Percentiles rank a stretch among this genome's conserved stretches.
Conservation (phyloP, 306 rosid genomes). For the Mucuna pruriens region DNA sequence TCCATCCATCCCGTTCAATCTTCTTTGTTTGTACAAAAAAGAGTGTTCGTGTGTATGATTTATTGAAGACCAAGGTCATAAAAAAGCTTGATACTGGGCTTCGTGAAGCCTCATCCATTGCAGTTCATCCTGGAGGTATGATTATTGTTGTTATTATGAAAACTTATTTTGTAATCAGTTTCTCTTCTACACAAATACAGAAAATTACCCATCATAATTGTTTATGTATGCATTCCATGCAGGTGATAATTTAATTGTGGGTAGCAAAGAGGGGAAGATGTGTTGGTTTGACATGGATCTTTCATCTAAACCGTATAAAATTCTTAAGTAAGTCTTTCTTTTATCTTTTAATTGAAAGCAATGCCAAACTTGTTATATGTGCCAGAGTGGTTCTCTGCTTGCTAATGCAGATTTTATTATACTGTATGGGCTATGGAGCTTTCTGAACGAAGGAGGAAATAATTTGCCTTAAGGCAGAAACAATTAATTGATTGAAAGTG, state of each 20-base stretch:
- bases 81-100: constrained; percentile 91
- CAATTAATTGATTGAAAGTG: background rate
- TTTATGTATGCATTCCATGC: constrained; percentile 39
- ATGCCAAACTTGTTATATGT: background rate
- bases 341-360: background rate
- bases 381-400: constrained; percentile 21
- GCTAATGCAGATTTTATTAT: background rate
- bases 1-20: constrained; percentile 83
- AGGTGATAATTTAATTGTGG: constrained; percentile 96
- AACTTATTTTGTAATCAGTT: background rate
- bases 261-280: constrained; percentile 94
- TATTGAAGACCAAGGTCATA: constrained; percentile 61
- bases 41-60: constrained; percentile 78
- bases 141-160: constrained; percentile 2
- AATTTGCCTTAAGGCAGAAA: background rate
- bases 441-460: constrained; percentile 2
- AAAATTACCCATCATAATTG: constrained; percentile 1
- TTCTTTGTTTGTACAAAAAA: constrained; percentile 81
- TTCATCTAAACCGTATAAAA: constrained; percentile 82
- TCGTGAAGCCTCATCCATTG: constrained; percentile 82
- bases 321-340: constrained; percentile 57
- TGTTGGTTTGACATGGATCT: constrained; percentile 99
- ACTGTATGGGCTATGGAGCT: background rate
- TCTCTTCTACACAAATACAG: constrained; percentile 6
- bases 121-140: constrained; percentile 93